Base-by-base conservation (phyloP, 257 asterid genomes). In the Verbascum thapsus region DNA sequence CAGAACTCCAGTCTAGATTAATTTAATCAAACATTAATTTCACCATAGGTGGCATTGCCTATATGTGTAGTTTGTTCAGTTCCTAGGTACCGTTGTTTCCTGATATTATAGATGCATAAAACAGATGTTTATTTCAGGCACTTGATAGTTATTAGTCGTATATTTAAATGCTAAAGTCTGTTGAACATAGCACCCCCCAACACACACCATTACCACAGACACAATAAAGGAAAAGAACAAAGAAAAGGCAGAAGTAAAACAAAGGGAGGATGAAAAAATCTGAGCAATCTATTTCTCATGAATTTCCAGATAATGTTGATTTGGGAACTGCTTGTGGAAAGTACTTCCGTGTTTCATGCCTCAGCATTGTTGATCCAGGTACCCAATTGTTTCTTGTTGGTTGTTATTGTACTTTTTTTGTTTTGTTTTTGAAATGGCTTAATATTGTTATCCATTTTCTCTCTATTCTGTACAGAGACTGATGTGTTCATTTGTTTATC, bases 281-380 rank as follows among this genome's bases (percentile, higher is more conserved):
- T 26, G 32, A 26, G 32, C 32, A 2, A 2, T 26, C 32, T 26
- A n/a, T n/a, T n/a, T n/a, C 32, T 26, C 5, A 5, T 73, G 52
- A 71, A 15, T 45, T 41, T n/a, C n/a, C 78, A 87, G 95, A 84
- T 72, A 87, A 87, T 55, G 84, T 81, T 7, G 95, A 87, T 62
- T 69, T 87, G 80, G 91, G 95, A 22, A 86, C 91, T 59, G 91
- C 88, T 6, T 86, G 95, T 22, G 95, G 95, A 3, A 86, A 86
- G 76, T 86, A 81, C 65, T 83, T 50, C 74, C 77, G 91, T 6
- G 95, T 87, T 1, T 84, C 87, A 50, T 87, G 91, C 80, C 91
- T 87, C 67, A 84, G 89, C 83, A 82, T 84, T 55, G 68, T 84
- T 4, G 95, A 87, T 49, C 87, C 88, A 68, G 91, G 95, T 84